Percentiles rank a stretch among this genome's conserved stretches.
phyloP scores from a whole-genome alignment of 495 filamentous ascomycete genomes.

The Neurospora cerealis region DNA sequence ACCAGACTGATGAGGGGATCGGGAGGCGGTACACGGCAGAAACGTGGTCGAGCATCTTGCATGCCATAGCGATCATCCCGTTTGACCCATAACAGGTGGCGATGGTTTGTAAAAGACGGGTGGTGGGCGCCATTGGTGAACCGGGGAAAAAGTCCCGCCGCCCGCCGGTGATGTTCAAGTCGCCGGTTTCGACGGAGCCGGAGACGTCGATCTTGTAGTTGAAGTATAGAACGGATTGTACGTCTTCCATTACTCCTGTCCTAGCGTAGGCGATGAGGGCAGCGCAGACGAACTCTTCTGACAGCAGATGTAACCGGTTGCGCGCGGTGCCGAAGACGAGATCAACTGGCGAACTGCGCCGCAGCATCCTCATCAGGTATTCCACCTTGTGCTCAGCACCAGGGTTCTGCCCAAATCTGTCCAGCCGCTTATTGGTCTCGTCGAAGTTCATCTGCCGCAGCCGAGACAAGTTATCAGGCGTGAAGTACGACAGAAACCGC shows the following conservation, averaged over 20 bases:
- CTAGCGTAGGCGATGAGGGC: slow-evolving; percentile 22
- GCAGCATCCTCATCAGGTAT: slow-evolving; percentile 18
- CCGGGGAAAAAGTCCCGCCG: neutral
- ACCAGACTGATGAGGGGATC: slow-evolving; percentile 22
- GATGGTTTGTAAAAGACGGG: slow-evolving; percentile 21
- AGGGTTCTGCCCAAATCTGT: slow-evolving; percentile 20
- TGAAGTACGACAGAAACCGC: neutral
- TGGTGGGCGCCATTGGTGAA: slow-evolving; percentile 16
- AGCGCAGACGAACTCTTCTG: slow-evolving; percentile 22
- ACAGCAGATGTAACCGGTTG: slow-evolving; percentile 18
- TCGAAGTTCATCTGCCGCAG: slow-evolving; percentile 10
- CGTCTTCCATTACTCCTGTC: slow-evolving; percentile 10
- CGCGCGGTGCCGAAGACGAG: slow-evolving; percentile 3
- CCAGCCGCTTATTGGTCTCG: neutral
- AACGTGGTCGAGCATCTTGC: slow-evolving; percentile 21
- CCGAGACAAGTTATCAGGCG: neutral
- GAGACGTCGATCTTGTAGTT: slow-evolving; percentile 12
- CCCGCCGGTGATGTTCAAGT: slow-evolving; percentile 2
- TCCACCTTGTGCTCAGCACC: slow-evolving; percentile 8
- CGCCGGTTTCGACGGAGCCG: neutral
- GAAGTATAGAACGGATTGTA: neutral
- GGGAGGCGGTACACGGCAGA: slow-evolving; percentile 16
- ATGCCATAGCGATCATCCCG: slow-evolving; percentile 18
- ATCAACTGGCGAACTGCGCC: slow-evolving; percentile 4
- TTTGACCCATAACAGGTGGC: slow-evolving; percentile 28